These are phyloP conservation scores for Lentinula raphanica DNA, from an alignment of 768 basidiomycete genomes.

Conservation along the genomic window DNA sequence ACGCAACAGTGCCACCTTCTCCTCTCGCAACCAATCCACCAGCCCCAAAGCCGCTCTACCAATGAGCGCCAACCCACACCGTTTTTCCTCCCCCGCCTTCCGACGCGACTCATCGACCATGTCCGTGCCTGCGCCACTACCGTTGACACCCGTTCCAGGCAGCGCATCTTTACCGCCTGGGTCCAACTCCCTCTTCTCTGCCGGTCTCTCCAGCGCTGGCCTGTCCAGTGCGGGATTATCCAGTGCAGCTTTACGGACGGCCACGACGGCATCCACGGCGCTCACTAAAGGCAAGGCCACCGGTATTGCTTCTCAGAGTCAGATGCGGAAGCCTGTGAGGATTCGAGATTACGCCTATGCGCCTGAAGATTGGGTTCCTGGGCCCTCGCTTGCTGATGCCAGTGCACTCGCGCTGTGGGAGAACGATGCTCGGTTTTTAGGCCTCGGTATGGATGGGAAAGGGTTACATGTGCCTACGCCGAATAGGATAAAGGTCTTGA, in stretches of 20 bases:
- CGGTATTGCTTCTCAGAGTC: neutral
- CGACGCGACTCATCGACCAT: conserved; percentile 3
- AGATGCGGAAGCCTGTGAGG: neutral
- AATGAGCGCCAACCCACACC: neutral
- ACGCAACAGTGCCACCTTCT: neutral
- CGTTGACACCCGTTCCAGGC: neutral
- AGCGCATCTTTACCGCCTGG: neutral
- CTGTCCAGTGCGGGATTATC: neutral
- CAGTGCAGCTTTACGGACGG: neutral
- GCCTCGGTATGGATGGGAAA: conserved; percentile 1
- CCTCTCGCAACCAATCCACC: neutral
- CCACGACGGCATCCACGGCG: neutral
- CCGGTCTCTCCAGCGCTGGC: neutral
- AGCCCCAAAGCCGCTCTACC: neutral
- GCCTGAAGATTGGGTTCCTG: neutral
- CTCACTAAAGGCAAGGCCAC: neutral
- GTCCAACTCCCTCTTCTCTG: neutral
- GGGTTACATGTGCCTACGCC: conserved; percentile 4
- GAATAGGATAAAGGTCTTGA: conserved; percentile 2
- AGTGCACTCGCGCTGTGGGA: neutral
- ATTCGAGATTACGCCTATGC: neutral
- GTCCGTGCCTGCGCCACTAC: neutral
- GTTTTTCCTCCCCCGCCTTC: conserved; percentile 2
- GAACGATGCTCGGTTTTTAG: neutral
- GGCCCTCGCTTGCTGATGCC: neutral